Conservation (phyloP, 1,284 basidiomycete species). For the Sparassis latifolia region DNA sequence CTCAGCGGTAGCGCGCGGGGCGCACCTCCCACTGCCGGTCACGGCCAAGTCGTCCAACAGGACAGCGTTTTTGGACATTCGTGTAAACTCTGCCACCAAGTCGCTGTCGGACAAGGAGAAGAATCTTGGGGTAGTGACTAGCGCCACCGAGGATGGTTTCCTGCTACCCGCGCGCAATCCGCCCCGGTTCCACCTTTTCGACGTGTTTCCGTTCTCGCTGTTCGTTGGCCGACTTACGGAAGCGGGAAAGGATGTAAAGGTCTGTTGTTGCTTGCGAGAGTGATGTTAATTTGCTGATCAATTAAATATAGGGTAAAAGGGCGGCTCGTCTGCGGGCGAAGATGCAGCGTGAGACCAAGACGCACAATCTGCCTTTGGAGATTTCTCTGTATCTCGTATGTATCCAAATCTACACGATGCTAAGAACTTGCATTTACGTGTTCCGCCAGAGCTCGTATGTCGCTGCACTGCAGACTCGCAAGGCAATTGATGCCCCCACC, state of each 20-base stretch:
- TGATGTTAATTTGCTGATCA: not conserved
- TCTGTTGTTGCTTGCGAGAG: not conserved
- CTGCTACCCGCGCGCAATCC: constrained; percentile 54
- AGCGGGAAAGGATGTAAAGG: constrained; percentile 43
- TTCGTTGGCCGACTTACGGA: constrained; percentile 42
- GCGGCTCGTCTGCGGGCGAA: constrained; percentile 47
- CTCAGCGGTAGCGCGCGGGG: constrained; percentile 2
- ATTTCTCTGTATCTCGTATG: constrained; percentile 67
- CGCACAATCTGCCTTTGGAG: constrained; percentile 69
- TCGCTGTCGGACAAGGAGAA: constrained; percentile 8
- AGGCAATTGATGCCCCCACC: constrained; percentile 59
- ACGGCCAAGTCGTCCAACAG: constrained; percentile 22
- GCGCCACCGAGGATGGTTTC: constrained; percentile 31
- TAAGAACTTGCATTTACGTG: not conserved
- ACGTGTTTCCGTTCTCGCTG: constrained; percentile 66
- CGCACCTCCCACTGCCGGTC: constrained; percentile 30
- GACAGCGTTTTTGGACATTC: constrained; percentile 8
- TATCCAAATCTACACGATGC: not conserved
- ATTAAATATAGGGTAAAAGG: constrained; percentile 35
- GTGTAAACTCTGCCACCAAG: constrained; percentile 6
- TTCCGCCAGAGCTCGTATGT: constrained; percentile 55
- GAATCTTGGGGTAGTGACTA: constrained; percentile 7
- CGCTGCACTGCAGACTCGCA: constrained; percentile 51
- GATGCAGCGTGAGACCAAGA: constrained; percentile 37
- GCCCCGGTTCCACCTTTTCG: constrained; percentile 57